Evolutionary conservation across 371 early-diverging fungal genomes (phyloP), one percentile per base, ranked within the genome.

Genomic region (Syncephalis fuscata): DNA sequence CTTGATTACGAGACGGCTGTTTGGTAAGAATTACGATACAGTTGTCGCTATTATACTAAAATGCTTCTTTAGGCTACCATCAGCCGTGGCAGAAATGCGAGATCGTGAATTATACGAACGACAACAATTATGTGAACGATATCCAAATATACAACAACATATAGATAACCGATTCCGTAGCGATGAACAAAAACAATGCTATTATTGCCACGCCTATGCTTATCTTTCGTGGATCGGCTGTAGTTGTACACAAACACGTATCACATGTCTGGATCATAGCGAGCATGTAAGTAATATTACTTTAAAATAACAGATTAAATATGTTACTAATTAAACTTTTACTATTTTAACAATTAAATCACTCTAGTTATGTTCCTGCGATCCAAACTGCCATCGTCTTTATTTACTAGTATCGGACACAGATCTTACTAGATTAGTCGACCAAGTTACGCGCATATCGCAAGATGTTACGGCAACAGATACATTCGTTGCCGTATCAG

Each of bases 301-400:
- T n/a, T n/a, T n/a, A n/a, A n/a, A n/a, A n/a, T n/a, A n/a, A n/a
- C n/a, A n/a, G n/a, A n/a, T n/a, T n/a, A n/a, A n/a, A n/a, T n/a
- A n/a, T n/a, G n/a, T n/a, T n/a, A n/a, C n/a, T n/a, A n/a, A n/a
- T n/a, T n/a, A n/a, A n/a, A n/a, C n/a, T n/a, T n/a, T n/a, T n/a
- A n/a, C n/a, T n/a, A n/a, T n/a, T n/a, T n/a, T n/a, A n/a, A n/a
- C 27, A 21, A 37, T 17, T 10, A 17, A 14, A 15, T 7, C 36
- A 44, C 17, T 46, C 38, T 52, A 75, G 73, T 57, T 74, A 20
- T 82, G 79, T 56, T 40, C 61, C 26, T 79, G 78, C 45, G 67
- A 64, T 36, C 17, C 40, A 7, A 32, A 11, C 11, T 11, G 11
- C 11, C 32, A 32, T 32, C 11, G 32, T n/a, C 32, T 32, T 32